Evolutionary conservation across 2,329 filamentous ascomycete species (phyloP).

Genomic region (Lojkania enalia): DNA sequence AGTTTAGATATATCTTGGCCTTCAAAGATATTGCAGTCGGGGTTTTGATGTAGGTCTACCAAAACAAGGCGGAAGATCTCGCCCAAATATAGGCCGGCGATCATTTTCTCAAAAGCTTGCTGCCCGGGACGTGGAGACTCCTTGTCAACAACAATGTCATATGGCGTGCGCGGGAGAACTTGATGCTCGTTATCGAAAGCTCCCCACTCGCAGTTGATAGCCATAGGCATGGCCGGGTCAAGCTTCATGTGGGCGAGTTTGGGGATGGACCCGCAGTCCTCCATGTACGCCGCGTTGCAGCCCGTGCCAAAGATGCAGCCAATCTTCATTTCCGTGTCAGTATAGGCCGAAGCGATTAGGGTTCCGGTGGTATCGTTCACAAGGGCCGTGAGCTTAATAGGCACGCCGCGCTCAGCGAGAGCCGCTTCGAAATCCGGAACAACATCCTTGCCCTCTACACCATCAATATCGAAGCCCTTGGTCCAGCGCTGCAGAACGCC

Average conservation of each 20-base stretch:
- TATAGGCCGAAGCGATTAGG: constrained; percentile 94
- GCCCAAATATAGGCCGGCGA: constrained; percentile 89
- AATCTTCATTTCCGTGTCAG: constrained; percentile 89
- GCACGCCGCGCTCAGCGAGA: constrained; percentile 73
- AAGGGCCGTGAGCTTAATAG: constrained; percentile 88
- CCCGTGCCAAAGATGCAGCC: constrained; percentile 98
- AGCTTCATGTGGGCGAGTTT: constrained; percentile 93
- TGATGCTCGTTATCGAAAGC: constrained; percentile 95
- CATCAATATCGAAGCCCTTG: constrained; percentile 92
- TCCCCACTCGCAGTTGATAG: constrained; percentile 98
- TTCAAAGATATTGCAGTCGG: constrained; percentile 71
- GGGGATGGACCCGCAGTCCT: constrained; percentile 84
- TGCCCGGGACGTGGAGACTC: constrained; percentile 91
- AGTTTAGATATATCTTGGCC: constrained; percentile 79
- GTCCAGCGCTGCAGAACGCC: constrained; percentile 94
- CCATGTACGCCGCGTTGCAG: constrained; percentile 98
- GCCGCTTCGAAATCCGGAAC: constrained; percentile 86
- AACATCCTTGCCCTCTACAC: constrained; percentile 88
- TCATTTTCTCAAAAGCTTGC: constrained; percentile 98
- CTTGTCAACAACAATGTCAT: constrained; percentile 85
- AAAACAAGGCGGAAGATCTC: constrained; percentile 91
- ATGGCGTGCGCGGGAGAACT: constrained; percentile 83
- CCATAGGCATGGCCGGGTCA: constrained; percentile 81
- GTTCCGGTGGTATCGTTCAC: constrained; percentile 99
- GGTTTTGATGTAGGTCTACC: constrained; percentile 75